Base-by-base conservation (phyloP, 2,329 filamentous ascomycete species). In the Aspergillus melleus region DNA sequence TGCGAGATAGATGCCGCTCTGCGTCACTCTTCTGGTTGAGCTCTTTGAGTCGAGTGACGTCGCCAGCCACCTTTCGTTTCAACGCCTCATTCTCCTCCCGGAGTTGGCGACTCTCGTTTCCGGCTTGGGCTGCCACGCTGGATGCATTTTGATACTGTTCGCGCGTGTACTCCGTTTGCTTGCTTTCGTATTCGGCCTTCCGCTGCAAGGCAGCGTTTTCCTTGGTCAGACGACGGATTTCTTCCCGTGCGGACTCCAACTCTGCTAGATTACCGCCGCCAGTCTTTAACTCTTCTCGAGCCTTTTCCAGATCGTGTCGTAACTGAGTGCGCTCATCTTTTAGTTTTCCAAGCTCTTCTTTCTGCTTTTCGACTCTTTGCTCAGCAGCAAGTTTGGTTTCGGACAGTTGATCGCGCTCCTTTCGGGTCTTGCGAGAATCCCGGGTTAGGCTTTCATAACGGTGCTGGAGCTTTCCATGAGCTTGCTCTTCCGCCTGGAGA, bases 91-190 rank as follows among this genome's bases (percentile, higher is more conserved):
- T 74, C 53, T 80, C 69, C 16, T 71, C 68, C 61, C 74, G 70
- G 22, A 80, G 67, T 26, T 74, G 72, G 10, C 71, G 73, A 36
- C 68, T 63, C 61, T 81, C 76, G 49, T 68, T 74, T 6, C 70
- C 73, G 8, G 76, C 72, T 50, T 80, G 77, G 20, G 76, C 77
- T 1, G 78, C 79, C 9, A 72, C 71, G 6, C 69, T 78, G 6
- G 79, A 81, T 11, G 78, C 79, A 30, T 73, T 77, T 61, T 81
- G 79, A 55, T 81, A 81, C 64, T 80, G 78, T 59, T 76, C 71
- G 44, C 79, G 75, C 6, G 75, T 79, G 60, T 80, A 81, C 51
- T 80, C 79, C 8, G 77, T 72, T 60, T 80, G 79, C 10, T 76
- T 76, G 49, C 69, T 72, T 52, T 76, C 77, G 54, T 75, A 79